Evolutionary conservation across 2,329 filamentous ascomycete genomes (phyloP), one percentile per base, ranked within the genome.

Genomic region (Aphanocladium album): DNA sequence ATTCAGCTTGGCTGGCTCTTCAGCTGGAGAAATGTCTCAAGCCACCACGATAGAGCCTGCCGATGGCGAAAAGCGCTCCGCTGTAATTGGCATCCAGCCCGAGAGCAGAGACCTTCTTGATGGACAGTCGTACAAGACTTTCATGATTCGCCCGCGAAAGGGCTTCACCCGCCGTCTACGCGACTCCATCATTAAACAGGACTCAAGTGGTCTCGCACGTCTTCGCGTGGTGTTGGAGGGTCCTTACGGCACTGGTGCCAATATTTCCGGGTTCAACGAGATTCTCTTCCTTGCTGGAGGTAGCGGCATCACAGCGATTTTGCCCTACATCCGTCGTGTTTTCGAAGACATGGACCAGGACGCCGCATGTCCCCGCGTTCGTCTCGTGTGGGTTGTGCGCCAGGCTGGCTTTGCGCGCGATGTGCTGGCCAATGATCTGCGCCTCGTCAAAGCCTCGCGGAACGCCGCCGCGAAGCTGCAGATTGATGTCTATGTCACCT

Each of bases 281-380:
- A 55, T 73, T 9, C 65, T 76, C 12, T 74, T 76, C 62, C 64
- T 76, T 50, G 71, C 70, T 2, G 74, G 74, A 11, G 74, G 74
- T 12, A 75, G 71, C 58, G 74, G 74, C 11, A 72, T 76, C 55
- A 73, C 72, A 11, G 71, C 71, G 4, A 67, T 73, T 4, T 56
- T 75, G 2, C 67, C 73, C 0, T 70, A 76, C 55, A 58, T 73
- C 12, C 63, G 65, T 6, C 58, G 56, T 9, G 66, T 73, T n/a
- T 59, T 67, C 17, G 65, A 65, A 23, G 64, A 65, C 16, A 37
- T 27, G 23, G 21, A 17, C 37, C 62, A 54, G 14, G 60, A 47
- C 11, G 57, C 54, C 1, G 45, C 61, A 11, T 46, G 57, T 16
- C 63, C 66, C 2, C 63, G 65, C n/a, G 60, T 73, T 5, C 67